Evolutionary conservation across 2,329 filamentous ascomycete genomes (phyloP).

Genomic region (Phaeoacremonium minimum): DNA sequence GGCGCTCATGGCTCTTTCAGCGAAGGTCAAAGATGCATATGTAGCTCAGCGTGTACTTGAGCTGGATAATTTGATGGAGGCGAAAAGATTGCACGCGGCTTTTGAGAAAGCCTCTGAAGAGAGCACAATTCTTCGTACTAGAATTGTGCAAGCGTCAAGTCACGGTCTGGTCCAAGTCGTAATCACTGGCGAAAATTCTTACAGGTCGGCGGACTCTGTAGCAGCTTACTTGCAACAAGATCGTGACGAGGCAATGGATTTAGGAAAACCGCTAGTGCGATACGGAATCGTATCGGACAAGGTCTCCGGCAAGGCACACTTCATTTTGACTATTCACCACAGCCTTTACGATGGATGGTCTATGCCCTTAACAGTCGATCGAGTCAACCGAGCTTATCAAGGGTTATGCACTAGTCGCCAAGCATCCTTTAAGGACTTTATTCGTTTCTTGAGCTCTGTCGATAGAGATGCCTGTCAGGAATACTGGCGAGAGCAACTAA

Average conservation of each 20-base stretch:
- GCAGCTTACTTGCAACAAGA: constrained; percentile 35
- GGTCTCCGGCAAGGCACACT: constrained; percentile 27
- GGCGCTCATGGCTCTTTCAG: constrained; percentile 47
- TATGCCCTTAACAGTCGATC: constrained; percentile 44
- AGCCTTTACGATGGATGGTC: constrained; percentile 55
- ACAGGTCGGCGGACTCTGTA: constrained; percentile 26
- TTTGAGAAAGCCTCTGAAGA: constrained; percentile 32
- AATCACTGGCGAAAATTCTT: constrained; percentile 31
- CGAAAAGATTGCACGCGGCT: constrained; percentile 32
- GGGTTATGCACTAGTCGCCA: constrained; percentile 24
- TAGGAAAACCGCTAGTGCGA: constrained; percentile 39
- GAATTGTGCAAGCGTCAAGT: constrained; percentile 40
- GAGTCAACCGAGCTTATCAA: constrained; percentile 39
- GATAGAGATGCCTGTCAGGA: constrained; percentile 32
- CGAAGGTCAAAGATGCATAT: constrained; percentile 46
- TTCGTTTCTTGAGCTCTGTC: constrained; percentile 35
- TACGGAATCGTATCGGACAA: constrained; percentile 35
- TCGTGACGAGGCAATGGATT: constrained; percentile 32
- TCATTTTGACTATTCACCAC: constrained; percentile 53
- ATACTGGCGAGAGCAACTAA: constrained; percentile 42
- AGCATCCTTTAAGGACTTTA: constrained; percentile 43
- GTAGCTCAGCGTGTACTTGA: constrained; percentile 44
- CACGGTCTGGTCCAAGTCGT: constrained; percentile 43
- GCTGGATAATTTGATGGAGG: constrained; percentile 28
- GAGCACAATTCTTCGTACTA: constrained; percentile 40